These are phyloP conservation scores for Phytophthora foliorum DNA, from an alignment of 352 stramenopile genomes.

Conservation along the genomic window DNA sequence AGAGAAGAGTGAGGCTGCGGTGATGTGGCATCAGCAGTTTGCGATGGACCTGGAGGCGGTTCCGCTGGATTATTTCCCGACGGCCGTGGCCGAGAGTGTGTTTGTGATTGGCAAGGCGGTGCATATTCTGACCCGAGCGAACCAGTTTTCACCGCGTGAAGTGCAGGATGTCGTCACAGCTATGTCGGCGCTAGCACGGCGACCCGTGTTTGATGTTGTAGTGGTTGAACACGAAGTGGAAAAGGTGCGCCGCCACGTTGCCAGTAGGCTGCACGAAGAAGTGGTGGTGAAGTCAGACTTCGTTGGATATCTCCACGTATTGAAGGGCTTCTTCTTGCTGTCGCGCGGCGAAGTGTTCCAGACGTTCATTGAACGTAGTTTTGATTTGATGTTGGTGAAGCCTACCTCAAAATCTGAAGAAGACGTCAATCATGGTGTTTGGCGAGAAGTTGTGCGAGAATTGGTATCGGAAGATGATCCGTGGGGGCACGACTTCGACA, in stretches of 20 bases:
- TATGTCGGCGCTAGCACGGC: slow-evolving; percentile 47
- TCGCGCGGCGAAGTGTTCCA: slow-evolving; percentile 79
- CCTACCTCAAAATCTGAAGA: slow-evolving; percentile 66
- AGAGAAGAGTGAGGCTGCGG: slow-evolving; percentile 9
- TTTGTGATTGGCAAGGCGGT: slow-evolving; percentile 77
- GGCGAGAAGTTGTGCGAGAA: slow-evolving; percentile 62
- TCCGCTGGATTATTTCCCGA: slow-evolving; percentile 69
- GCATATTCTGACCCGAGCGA: slow-evolving; percentile 58
- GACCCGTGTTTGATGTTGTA: slow-evolving; percentile 57
- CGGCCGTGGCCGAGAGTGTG: slow-evolving; percentile 67
- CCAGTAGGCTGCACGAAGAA: slow-evolving; percentile 62
- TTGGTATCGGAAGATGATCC: slow-evolving; percentile 56
- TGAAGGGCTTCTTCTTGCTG: slow-evolving; percentile 80
- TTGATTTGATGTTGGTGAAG: slow-evolving; percentile 58
- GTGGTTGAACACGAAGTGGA: slow-evolving; percentile 67
- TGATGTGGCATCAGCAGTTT: slow-evolving; percentile 65
- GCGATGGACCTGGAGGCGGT: slow-evolving; percentile 64
- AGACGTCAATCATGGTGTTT: slow-evolving; percentile 73
- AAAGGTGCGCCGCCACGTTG: slow-evolving; percentile 63
- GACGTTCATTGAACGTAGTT: slow-evolving; percentile 73
- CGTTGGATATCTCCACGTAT: slow-evolving; percentile 55
- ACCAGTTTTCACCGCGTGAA: slow-evolving; percentile 58
- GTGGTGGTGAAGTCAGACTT: slow-evolving; percentile 79
- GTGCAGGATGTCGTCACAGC: slow-evolving; percentile 54
- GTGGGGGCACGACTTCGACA: slow-evolving; percentile 48